Conservation (phyloP, 1,284 basidiomycete species). For the Fomitopsis betulina region DNA sequence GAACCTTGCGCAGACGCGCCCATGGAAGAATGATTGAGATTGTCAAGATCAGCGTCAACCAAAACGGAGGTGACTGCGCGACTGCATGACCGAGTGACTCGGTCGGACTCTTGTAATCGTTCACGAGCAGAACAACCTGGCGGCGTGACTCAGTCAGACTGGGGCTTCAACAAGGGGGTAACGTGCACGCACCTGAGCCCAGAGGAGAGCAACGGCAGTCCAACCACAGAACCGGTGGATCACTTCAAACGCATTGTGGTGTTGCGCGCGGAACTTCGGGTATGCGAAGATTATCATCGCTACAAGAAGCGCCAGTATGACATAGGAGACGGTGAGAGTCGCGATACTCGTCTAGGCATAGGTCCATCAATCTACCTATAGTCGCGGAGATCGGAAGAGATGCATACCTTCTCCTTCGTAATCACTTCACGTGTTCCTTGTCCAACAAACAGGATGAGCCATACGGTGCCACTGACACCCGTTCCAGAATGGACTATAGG, state of each 20-base stretch:
- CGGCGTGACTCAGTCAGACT: background rate
- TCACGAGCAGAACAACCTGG: conserved; percentile 46
- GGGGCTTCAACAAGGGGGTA: background rate
- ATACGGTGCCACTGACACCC: conserved; percentile 47
- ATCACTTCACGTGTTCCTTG: conserved; percentile 47
- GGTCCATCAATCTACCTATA: background rate
- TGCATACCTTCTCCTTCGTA: conserved; percentile 33
- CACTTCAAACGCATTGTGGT: conserved; percentile 48
- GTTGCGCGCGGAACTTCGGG: conserved; percentile 38
- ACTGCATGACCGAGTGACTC: conserved; percentile 38
- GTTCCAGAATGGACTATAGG: conserved; percentile 46
- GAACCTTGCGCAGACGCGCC: conserved; percentile 47
- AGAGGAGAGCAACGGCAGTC: conserved; percentile 47
- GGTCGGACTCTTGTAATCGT: conserved; percentile 40
- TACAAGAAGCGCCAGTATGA: conserved; percentile 42
- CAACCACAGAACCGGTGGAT: conserved; percentile 54
- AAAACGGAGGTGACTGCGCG: conserved; percentile 42
- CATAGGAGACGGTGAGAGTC: conserved; percentile 47
- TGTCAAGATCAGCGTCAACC: conserved; percentile 48
- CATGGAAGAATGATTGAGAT: conserved; percentile 50
- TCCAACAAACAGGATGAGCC: conserved; percentile 45
- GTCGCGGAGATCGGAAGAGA: background rate
- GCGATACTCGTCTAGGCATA: conserved; percentile 35
- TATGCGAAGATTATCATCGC: conserved; percentile 45
- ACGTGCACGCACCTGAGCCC: conserved; percentile 40